These are phyloP conservation scores for Parathielavia hyrcaniae DNA, from an alignment of 495 filamentous ascomycete species.

Conservation along the genomic window DNA sequence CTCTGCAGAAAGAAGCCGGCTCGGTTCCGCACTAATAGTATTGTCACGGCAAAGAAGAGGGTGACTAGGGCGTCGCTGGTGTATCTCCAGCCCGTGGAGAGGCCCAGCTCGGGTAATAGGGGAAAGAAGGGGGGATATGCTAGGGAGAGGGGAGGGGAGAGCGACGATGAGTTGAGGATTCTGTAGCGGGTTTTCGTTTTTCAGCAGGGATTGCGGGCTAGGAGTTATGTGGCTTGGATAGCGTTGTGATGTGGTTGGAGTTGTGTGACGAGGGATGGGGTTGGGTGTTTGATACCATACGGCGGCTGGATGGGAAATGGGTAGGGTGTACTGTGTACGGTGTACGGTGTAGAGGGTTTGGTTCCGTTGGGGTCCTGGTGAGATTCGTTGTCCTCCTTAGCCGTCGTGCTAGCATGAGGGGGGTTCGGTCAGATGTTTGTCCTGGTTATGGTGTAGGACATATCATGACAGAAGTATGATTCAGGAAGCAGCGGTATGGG, in stretches of 20 bases:
- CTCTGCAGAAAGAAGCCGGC: conserved; percentile 14
- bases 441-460: too few species aligned
- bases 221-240: not conserved
- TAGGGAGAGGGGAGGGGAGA: conserved; percentile 4
- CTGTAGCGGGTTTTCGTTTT: not conserved
- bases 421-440: too few species aligned
- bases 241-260: not conserved
- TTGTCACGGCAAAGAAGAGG: conserved; percentile 1
- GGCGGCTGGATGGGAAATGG: too few species aligned
- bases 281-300: too few species aligned
- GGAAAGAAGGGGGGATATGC: not conserved
- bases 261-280: not conserved
- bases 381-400: too few species aligned
- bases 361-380: too few species aligned
- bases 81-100: not conserved
- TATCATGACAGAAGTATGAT: too few species aligned
- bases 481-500: too few species aligned
- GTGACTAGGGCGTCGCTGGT: conserved; percentile 12
- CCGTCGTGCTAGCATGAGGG: too few species aligned
- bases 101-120: not conserved
- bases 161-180: conserved; percentile 20
- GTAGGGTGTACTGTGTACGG: too few species aligned
- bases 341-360: too few species aligned
- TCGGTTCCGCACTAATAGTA: conserved; percentile 1
- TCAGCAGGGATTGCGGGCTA: not conserved